Evolutionary conservation across 1,284 basidiomycete genomes (phyloP).

Genomic region (Ustilago shanxiensis): DNA sequence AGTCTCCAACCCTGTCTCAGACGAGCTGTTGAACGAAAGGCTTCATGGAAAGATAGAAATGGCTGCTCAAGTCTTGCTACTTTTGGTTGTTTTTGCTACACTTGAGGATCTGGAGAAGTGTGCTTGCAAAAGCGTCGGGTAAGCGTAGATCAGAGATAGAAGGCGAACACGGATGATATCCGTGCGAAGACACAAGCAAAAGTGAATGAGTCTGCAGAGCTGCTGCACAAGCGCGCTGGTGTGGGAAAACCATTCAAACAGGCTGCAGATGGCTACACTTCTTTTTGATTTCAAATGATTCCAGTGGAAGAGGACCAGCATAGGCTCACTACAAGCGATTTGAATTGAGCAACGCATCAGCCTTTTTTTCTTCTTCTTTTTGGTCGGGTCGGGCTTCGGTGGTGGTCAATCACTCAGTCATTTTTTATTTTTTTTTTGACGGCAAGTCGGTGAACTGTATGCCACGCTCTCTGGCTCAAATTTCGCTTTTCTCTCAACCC

Average conservation of each 20-base stretch:
- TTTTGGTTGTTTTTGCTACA: no score
- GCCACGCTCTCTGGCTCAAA: background rate
- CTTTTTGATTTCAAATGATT: no score
- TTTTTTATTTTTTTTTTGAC: background rate
- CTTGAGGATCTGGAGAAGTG: background rate
- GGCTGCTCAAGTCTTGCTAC: no score
- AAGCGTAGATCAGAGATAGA: background rate
- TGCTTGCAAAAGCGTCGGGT: background rate
- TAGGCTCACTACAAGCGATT: no score
- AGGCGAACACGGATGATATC: background rate
- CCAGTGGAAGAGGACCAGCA: no score
- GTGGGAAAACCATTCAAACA: background rate
- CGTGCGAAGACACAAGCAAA: background rate
- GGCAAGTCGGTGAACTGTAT: slow-evolving; percentile 2
- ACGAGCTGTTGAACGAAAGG: no score
- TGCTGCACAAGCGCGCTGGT: no score
- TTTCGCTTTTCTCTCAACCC: background rate
- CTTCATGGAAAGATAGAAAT: no score
- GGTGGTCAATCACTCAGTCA: no score
- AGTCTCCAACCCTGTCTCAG: no score
- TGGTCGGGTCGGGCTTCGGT: no score
- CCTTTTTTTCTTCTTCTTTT: background rate
- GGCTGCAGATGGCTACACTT: background rate
- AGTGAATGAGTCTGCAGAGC: no score
- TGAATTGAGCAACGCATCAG: background rate